These are phyloP conservation scores for Blastomyces gilchristii DNA, from an alignment of 2,329 filamentous ascomycete species.

Conservation along the genomic window DNA sequence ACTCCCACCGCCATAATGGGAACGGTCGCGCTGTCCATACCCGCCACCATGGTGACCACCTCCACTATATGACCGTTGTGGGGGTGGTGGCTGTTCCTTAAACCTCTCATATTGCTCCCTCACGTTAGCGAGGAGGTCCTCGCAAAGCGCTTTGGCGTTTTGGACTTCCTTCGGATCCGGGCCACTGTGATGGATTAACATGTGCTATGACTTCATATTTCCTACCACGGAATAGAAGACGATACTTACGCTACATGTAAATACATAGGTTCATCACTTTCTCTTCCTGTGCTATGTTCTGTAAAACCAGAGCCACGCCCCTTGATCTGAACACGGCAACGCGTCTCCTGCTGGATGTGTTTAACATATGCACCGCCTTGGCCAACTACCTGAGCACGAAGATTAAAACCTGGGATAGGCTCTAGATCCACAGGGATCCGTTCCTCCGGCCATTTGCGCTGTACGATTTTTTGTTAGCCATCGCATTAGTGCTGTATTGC, in stretches of 20 bases:
- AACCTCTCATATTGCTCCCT: constrained; percentile 82
- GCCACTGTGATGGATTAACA: constrained; percentile 49
- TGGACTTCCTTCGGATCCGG: constrained; percentile 80
- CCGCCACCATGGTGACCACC: constrained; percentile 27
- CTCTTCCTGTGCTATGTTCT: constrained; percentile 73
- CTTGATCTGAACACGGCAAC: constrained; percentile 96
- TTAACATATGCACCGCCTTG: constrained; percentile 93
- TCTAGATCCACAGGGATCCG: constrained; percentile 86
- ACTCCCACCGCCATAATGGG: constrained; percentile 33
- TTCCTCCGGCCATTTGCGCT: constrained; percentile 99
- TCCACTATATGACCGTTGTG: constrained; percentile 51
- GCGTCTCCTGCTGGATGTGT: constrained; percentile 91
- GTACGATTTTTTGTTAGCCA: constrained; percentile 8
- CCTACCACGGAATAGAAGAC: neutral
- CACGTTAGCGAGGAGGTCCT: constrained; percentile 78
- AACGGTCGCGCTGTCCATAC: constrained; percentile 45
- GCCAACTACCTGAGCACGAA: constrained; percentile 91
- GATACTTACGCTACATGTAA: constrained; percentile 77
- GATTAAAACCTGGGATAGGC: constrained; percentile 85
- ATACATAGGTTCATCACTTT: constrained; percentile 95
- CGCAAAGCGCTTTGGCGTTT: constrained; percentile 76
- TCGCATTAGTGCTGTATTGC: constrained; percentile 1
- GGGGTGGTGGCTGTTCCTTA: constrained; percentile 63
- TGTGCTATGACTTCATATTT: neutral
- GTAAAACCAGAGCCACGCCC: constrained; percentile 90